Percentiles rank a stretch among this genome's conserved stretches.
These are phyloP conservation scores for Ustilago cynodontis DNA, from an alignment of 1,284 basidiomycete species.

Conservation along the genomic window DNA sequence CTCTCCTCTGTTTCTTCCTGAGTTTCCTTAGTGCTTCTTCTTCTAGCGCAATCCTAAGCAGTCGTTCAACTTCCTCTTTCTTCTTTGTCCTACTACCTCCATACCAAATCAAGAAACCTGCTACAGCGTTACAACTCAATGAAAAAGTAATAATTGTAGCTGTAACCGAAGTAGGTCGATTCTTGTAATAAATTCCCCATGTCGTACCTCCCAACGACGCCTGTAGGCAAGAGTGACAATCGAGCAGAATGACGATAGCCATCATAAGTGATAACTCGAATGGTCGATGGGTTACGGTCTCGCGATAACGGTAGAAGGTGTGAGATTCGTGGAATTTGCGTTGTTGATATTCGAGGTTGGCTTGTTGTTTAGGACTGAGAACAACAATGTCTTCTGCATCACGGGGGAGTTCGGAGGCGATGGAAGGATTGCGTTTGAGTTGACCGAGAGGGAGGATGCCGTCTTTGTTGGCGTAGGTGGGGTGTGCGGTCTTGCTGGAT, in stretches of 20 bases:
- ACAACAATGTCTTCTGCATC: conserved; percentile 63
- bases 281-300: conserved; percentile 84
- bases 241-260: conserved; percentile 58
- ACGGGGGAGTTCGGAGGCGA: conserved; percentile 60
- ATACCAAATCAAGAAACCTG: conserved; percentile 82
- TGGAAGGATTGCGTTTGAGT: conserved; percentile 59
- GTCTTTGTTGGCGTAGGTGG: conserved; percentile 41
- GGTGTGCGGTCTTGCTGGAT: conserved; percentile 1
- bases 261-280: conserved; percentile 74
- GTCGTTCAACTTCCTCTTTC: conserved; percentile 78
- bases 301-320: conserved; percentile 85
- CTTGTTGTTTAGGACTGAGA: conserved; percentile 64
- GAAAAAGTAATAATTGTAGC: conserved; percentile 80
- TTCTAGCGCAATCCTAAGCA: conserved; percentile 78
- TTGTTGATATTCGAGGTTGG: conserved; percentile 65
- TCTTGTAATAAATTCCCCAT: conserved; percentile 77
- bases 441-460: conserved; percentile 48
- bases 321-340: conserved; percentile 67
- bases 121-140: conserved; percentile 84
- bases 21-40: conserved; percentile 60
- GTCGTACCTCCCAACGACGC: conserved; percentile 77
- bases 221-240: conserved; percentile 72
- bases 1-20: conserved; percentile 23
- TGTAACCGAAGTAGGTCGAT: conserved; percentile 73
- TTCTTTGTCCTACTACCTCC: conserved; percentile 84